phyloP scores from a whole-genome alignment of 164 flowering plant species.

The Platanus orientalis region DNA sequence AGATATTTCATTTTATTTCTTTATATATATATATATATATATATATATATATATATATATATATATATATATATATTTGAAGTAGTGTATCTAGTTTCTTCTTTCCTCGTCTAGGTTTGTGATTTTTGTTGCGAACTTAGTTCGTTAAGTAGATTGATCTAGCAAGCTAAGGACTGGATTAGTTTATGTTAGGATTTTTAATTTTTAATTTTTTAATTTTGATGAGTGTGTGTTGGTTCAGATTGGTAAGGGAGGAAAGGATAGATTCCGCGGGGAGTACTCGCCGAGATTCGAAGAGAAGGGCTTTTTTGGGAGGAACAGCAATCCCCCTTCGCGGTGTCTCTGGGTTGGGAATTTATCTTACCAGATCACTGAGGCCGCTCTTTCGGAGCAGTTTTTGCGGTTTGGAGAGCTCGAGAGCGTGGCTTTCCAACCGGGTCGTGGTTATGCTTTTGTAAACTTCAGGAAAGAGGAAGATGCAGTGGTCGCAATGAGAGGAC shows the following conservation, averaged over 20 bases:
- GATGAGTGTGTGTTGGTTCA: slow-evolving; percentile 7
- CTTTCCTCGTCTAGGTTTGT: no score
- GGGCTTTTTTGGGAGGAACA: slow-evolving; percentile 24
- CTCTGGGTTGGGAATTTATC: slow-evolving; percentile 92
- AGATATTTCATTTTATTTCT: no score
- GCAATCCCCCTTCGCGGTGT: slow-evolving; percentile 66
- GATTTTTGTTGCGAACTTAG: no score
- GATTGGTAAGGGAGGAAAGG: slow-evolving; percentile 48
- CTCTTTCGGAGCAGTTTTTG: slow-evolving; percentile 47
- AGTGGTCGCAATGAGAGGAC: slow-evolving; percentile 52
- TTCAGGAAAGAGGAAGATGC: slow-evolving; percentile 72
- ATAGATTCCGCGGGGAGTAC: slow-evolving; percentile 37
- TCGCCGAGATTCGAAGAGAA: slow-evolving; percentile 42
- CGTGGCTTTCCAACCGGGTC: slow-evolving; percentile 67
- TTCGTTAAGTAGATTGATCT: no score
- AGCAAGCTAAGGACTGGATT: no score
- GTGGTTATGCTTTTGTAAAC: slow-evolving; percentile 84
- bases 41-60: no score
- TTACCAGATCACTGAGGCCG: slow-evolving; percentile 36
- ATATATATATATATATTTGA: no score
- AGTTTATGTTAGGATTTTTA: no score
- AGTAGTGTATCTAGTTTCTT: no score
- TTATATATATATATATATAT: no score
- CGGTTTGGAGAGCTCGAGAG: slow-evolving; percentile 75
- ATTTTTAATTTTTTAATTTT: not conserved